Evolutionary conservation across 306 rosid genomes (phyloP).

Genomic region (Vigna radiata): DNA sequence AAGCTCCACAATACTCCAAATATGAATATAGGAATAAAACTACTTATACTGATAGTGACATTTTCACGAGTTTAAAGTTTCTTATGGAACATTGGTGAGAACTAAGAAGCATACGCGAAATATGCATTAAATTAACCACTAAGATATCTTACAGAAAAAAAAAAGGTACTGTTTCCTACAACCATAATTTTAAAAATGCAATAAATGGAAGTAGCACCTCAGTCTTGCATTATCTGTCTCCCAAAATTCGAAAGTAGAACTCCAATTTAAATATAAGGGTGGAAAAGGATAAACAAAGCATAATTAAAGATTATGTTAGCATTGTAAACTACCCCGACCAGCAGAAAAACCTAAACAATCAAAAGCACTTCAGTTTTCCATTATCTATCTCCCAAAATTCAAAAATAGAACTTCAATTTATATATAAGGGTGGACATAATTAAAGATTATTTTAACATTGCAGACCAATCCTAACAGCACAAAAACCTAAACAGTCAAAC

Average conservation of each 20-base stretch:
- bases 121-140: slow-evolving; percentile 10
- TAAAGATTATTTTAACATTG: slow-evolving; percentile 7
- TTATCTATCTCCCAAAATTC: slow-evolving; percentile 3
- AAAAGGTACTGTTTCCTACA: slow-evolving; percentile 17
- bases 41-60: neutral
- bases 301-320: slow-evolving; percentile 10
- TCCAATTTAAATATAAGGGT: slow-evolving; percentile 12
- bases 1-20: slow-evolving; percentile 20
- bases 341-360: slow-evolving; percentile 25
- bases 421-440: neutral
- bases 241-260: slow-evolving; percentile 11
- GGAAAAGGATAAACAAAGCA: neutral
- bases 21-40: slow-evolving; percentile 1
- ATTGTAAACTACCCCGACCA: neutral
- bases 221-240: slow-evolving; percentile 4
- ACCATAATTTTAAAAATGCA: neutral
- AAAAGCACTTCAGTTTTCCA: neutral
- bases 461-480: neutral
- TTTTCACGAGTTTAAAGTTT: slow-evolving; percentile 1
- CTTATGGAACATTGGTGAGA: slow-evolving; percentile 20
- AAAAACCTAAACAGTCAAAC: slow-evolving; percentile 29
- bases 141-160: neutral
- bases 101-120: neutral
- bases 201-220: neutral
- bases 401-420: slow-evolving; percentile 17